These are phyloP conservation scores for Penstemon newberryi DNA, from an alignment of 257 asterid genomes.

Conservation along the genomic window DNA sequence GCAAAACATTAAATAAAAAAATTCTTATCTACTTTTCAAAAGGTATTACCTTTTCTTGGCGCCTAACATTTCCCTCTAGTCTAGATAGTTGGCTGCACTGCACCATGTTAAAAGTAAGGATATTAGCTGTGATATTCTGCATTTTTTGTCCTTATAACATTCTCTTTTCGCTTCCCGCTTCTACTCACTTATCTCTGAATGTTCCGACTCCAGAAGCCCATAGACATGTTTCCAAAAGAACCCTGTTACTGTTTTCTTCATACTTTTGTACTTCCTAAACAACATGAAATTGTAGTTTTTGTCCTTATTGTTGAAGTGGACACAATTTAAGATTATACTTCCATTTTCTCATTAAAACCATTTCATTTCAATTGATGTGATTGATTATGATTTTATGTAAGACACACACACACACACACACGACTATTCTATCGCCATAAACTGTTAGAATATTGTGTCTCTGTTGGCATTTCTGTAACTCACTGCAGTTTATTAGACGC, in stretches of 20 bases:
- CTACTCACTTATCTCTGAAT: neutral
- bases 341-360: neutral
- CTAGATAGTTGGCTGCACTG: constrained; percentile 1
- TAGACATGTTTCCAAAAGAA: neutral
- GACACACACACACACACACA: constrained; percentile 1
- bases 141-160: neutral
- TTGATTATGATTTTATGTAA: neutral
- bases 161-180: neutral
- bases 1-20: neutral
- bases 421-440: neutral
- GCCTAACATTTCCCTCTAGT: too few species aligned
- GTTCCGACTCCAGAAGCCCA: neutral
- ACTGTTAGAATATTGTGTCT: neutral
- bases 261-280: neutral
- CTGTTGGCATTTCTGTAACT: constrained; percentile 8
- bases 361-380: constrained; percentile 3
- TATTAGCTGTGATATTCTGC: neutral
- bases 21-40: neutral
- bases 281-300: neutral
- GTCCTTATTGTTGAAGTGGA: neutral
- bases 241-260: neutral
- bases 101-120: neutral
- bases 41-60: neutral
- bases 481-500: neutral
- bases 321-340: neutral